Evolutionary conservation across 805 yeast species (phyloP), one percentile per base, ranked within the genome.

Genomic region (Kluyveromyces aestuarii): DNA sequence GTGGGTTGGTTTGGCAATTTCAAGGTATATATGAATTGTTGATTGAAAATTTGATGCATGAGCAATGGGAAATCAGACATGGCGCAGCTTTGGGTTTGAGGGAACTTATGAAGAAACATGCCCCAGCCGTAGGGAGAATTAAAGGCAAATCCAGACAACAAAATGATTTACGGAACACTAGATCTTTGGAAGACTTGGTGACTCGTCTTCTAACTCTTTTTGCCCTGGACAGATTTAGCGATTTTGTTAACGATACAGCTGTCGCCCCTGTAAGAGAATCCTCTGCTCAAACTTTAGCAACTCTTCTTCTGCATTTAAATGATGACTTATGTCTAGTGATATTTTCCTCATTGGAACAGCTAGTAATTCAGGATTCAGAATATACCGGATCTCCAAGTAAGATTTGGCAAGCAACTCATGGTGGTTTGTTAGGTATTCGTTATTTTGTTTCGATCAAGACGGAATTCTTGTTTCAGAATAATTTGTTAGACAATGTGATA

Each of bases 201-300:
- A 87, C 93, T 17, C 75, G 97, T 52, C 62, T 93, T 42, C 74
- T 95, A 59, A 84, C 95, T 6, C 72, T 93, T 11, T 87, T 93
- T 66, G 91, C 97, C 2, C 71, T 93, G 47, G 99, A 93, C 68
- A 71, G 98, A 57, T 93, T 93, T 68, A 98, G 97, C 43, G 99
- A 93, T 70, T 93, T 87, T 65, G 96, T 93, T 33, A 84, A 95
- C 40, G 99, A 93, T 62, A 95, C 96, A 7, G 99, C 93, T 13
- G 95, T 93, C 37, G 98, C 98, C 0, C 99, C 99, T 1, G 98
- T 93, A 5, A 73, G 99, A 61, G 99, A 95, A 67, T 88, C 96
- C 36, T 88, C 91, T 27, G 97, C 96, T 0, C 99, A 93, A 67
- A 81, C 96, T 0, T 68, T 93, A 44, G 98, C 96, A 14, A 96